Conservation (phyloP, 2,329 filamentous ascomycete species). For the Elsinoe perseae region DNA sequence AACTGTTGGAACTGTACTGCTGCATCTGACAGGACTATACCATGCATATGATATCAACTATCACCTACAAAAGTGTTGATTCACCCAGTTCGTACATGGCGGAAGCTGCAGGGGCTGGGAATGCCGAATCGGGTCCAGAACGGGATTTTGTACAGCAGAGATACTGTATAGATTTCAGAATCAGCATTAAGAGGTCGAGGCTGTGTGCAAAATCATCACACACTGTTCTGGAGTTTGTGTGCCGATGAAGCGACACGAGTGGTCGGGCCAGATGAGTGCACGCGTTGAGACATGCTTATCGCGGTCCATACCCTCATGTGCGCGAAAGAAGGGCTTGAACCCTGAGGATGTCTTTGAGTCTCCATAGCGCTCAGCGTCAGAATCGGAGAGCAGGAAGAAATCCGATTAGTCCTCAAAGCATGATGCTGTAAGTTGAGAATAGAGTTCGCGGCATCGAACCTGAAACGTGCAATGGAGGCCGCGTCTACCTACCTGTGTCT, state of each 20-base stretch:
- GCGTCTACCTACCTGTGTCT: background rate
- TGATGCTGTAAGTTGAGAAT: background rate
- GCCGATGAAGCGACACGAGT: no score
- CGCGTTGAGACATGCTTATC: no score
- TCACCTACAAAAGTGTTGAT: background rate
- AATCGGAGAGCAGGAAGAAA: no score
- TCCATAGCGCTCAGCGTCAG: no score
- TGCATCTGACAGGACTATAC: background rate
- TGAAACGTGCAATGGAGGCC: background rate
- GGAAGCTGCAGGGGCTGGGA: background rate
- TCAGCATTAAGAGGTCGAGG: background rate
- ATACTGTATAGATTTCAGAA: background rate
- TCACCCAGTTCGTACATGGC: background rate
- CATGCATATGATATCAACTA: slow-evolving; percentile 7
- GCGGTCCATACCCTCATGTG: no score
- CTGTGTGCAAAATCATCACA: no score
- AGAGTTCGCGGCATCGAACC: background rate
- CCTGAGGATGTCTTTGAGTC: no score
- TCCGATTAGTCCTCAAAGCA: no score
- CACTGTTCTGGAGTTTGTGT: no score
- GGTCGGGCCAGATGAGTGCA: no score
- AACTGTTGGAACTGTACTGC: slow-evolving; percentile 46
- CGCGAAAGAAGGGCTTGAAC: no score
- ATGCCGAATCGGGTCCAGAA: background rate
- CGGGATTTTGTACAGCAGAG: background rate